Base-by-base conservation (phyloP, 305 asterid genomes). In the Fraxinus sp. region DNA sequence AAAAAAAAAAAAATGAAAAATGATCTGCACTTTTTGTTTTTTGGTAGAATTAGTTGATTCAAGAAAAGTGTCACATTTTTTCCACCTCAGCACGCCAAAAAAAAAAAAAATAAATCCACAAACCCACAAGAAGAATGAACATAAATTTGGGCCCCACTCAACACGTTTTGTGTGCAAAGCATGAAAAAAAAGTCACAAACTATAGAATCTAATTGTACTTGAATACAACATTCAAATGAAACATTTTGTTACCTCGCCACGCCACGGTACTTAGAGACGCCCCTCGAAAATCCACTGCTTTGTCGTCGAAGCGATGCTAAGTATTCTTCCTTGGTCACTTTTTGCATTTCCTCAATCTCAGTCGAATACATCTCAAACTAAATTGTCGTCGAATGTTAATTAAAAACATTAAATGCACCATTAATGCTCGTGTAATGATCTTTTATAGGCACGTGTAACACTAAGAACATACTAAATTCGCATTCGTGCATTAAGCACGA, bases 221-320 rank as follows among this genome's bases (percentile, higher is more conserved):
- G 37, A 52, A 70, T 70, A 52, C 32, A 71, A 82, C 26, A 57
- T 75, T 16, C 39, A 33, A 82, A 82, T 82, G 83, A 70, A 20
- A 22, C 71, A 62, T 7, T 62, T 62, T 62, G 18, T 78, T 87
- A 95, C 99, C 98, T 95, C 10, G 99, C 99, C 0, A 95, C 99
- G 0, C 99, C 99, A 0, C 99, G 92, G 81, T 92, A 95, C 82
- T 94, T 92, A 0, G 99, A 95, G 75, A 93, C 97, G 0, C 99
- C 99, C 18, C 99, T 86, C 0, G 99, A 95, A 81, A 95, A 95
- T 14, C 99, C 99, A 22, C 97, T 94, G 66, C 99, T 95, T 81
- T 77, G 85, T 74, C 99, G 89, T 77, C 99, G 78, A 11, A 95
- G 85, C 0, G 96, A 87, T 18, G 97, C 96, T 59, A 95, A 80